Conservation (phyloP, 371 early-diverging fungal genomes). For the Phascolomyces articulosus region DNA sequence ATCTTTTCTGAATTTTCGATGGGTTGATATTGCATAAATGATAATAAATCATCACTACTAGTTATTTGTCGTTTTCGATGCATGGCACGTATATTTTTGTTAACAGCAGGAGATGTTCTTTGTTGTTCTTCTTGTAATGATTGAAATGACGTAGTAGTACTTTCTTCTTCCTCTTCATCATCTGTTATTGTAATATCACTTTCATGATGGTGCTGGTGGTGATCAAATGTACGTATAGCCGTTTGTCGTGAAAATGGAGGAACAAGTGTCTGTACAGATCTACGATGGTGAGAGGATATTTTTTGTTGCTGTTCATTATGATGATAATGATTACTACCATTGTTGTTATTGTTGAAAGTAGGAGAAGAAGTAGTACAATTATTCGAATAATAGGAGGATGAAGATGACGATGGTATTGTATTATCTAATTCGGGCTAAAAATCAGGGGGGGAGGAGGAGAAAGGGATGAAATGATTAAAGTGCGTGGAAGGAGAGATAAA, state of each 20-base stretch:
- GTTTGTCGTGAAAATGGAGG: conserved; percentile 2
- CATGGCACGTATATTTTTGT: not conserved
- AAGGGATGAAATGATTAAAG: not conserved
- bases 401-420: not conserved
- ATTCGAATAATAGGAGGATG: not conserved
- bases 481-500: not conserved
- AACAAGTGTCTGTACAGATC: not conserved
- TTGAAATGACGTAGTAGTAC: no score
- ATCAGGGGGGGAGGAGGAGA: not conserved
- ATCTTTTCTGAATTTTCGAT: not conserved
- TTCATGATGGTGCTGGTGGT: not conserved
- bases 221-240: not conserved
- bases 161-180: not conserved
- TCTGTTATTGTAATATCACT: not conserved
- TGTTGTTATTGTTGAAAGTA: not conserved
- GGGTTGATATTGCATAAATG: not conserved
- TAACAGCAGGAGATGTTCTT: not conserved
- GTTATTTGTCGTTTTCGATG: conserved; percentile 5
- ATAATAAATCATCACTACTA: not conserved
- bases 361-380: not conserved
- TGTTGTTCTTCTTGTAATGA: not conserved
- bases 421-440: not conserved
- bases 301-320: not conserved
- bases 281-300: not conserved
- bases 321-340: not conserved